A percentile compares a stretch with the other conserved stretches of the same genome.
Evolutionary conservation across 805 yeast species (phyloP).

Genomic region (Kockiozyma suomiensis): DNA sequence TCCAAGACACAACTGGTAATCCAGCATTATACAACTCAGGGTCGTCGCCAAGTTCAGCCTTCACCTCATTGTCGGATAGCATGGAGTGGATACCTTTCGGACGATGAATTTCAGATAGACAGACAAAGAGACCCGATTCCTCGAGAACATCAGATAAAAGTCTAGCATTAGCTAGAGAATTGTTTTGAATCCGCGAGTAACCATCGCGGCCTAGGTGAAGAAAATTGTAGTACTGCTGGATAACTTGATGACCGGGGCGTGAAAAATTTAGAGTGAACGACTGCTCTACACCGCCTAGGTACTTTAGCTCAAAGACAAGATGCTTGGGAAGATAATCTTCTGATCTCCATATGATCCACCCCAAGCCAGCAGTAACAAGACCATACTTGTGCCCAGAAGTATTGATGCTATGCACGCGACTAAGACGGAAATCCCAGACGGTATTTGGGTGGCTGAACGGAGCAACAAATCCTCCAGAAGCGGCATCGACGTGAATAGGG

Average conservation of each 20-base stretch:
- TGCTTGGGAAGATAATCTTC: constrained; percentile 64
- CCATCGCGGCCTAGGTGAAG: constrained; percentile 72
- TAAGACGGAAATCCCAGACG: constrained; percentile 80
- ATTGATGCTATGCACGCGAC: constrained; percentile 81
- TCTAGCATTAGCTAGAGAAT: constrained; percentile 73
- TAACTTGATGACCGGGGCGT: constrained; percentile 88
- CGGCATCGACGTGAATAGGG: constrained; percentile 93
- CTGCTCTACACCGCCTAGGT: constrained; percentile 86
- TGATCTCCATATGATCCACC: constrained; percentile 88
- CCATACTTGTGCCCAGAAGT: constrained; percentile 95
- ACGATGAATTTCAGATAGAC: constrained; percentile 78
- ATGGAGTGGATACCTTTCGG: constrained; percentile 46
- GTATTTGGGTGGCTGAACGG: constrained; percentile 78
- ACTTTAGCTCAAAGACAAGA: constrained; percentile 74
- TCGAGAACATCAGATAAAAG: constrained; percentile 62
- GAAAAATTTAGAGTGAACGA: constrained; percentile 84
- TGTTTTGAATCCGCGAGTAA: constrained; percentile 61
- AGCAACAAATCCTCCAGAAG: constrained; percentile 87
- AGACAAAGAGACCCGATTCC: constrained; percentile 65
- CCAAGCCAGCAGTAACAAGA: constrained; percentile 84
- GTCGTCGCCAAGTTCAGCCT: constrained; percentile 24
- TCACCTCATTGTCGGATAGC: constrained; percentile 28
- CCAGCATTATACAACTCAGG: constrained; percentile 63
- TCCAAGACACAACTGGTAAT: constrained; percentile 87
- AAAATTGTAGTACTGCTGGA: constrained; percentile 84